Evolutionary conservation across 1,284 basidiomycete species (phyloP), one percentile per base, ranked within the genome.

Genomic region (Malassezia restricta): DNA sequence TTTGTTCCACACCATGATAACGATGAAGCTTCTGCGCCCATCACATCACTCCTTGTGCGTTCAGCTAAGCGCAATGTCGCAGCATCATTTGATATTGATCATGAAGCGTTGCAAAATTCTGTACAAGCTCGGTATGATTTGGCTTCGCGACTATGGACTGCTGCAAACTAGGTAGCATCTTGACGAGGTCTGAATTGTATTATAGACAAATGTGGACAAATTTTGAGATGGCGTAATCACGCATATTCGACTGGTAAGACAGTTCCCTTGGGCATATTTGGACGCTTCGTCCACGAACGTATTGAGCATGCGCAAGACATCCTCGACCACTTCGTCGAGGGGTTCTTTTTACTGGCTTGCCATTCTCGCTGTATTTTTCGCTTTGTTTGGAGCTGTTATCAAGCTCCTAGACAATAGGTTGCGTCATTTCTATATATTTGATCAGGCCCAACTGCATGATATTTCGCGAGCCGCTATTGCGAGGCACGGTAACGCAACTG

Each of bases 371-470:
- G 50, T 47, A 1, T 37, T 55, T 15, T 20, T 55, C 20, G 53
- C 53, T 3, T n/a, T 55, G 3, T 5, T 46, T 14, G 42, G 29
- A 11, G 20, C 48, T 20, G 3, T 55, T 8, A 14, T 46, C 17
- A 17, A 33, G 1, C 50, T 35, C 28, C 3, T 55, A 4, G 53
- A 55, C 24, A 28, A 37, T 27, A 43, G 30, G 20, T 30, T 40
- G 61, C 52, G 51, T 6, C 57, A 48, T 17, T 66, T 68, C 50
- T 72, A 65, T 57, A 63, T 72, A 45, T 70, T 72, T 47, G 68
- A 71, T 46, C 58, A 65, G 43, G 40, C 53, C 24, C 45, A 59
- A 31, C 49, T 72, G 30, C 58, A 66, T 49, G 57, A 53, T 12
- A 51, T 72, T 33, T 55, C 63, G 8, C 58, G 61, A 27, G 41